Evolutionary conservation across 371 early-diverging fungal genomes (phyloP).

Genomic region (Mortierella sp.): DNA sequence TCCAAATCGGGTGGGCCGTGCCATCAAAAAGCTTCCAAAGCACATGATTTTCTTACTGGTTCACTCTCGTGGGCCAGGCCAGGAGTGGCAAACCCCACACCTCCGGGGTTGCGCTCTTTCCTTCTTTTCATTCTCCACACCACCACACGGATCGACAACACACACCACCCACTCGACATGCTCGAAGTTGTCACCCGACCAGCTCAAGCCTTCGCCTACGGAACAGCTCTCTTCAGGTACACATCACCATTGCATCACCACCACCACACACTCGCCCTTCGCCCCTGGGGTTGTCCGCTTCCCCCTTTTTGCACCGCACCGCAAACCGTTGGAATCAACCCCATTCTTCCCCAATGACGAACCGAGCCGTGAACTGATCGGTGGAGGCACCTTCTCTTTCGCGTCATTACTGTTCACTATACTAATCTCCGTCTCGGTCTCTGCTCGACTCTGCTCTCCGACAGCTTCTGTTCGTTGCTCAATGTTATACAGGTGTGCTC

Average conservation of each 20-base stretch:
- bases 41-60: no score
- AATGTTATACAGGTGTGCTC: constrained; percentile 69
- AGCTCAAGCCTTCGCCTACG: constrained; percentile 37
- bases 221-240: constrained; percentile 54
- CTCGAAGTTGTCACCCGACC: constrained; percentile 43
- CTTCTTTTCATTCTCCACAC: constrained; percentile 10
- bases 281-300: no score
- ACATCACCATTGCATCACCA: neutral
- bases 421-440: neutral
- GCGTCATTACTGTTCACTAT: neutral
- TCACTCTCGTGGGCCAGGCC: neutral
- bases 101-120: neutral
- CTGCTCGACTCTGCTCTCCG: no score
- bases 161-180: constrained; percentile 7
- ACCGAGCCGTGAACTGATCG: neutral
- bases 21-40: no score
- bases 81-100: neutral
- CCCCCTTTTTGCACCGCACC: no score
- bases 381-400: neutral
- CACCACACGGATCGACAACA: neutral
- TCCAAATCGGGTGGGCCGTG: no score
- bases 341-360: neutral
- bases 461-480: constrained; percentile 53
- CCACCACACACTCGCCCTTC: no score
- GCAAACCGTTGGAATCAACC: no score